Evolutionary conservation across 176 grass and related monocot genomes (phyloP).

Genomic region (Oryza coarctata): DNA sequence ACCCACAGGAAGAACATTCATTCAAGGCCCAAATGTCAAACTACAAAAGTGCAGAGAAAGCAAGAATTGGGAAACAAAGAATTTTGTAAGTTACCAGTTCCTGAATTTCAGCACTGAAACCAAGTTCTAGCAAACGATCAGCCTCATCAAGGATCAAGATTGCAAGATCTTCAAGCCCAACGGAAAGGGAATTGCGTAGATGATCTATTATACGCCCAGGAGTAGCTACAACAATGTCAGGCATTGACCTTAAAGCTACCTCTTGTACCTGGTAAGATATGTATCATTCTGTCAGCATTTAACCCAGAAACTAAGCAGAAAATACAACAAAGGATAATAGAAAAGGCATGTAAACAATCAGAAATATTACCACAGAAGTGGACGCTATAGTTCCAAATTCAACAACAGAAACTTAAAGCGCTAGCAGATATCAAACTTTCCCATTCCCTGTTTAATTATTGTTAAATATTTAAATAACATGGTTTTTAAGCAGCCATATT

Average conservation of each 20-base stretch:
- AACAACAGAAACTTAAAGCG: not conserved
- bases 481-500: not conserved
- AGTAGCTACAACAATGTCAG: conserved; percentile 96
- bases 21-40: not conserved
- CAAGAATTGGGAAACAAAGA: conserved; percentile 8
- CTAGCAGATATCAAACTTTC: conserved; percentile 4
- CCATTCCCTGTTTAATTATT: not conserved
- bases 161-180: conserved; percentile 93
- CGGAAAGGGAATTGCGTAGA: conserved; percentile 78
- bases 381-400: not conserved
- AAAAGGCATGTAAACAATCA: conserved; percentile 1
- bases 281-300: conserved; percentile 30
- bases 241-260: conserved; percentile 86
- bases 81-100: conserved; percentile 62
- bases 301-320: conserved; percentile 11
- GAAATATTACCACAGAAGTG: conserved; percentile 10
- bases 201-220: conserved; percentile 97
- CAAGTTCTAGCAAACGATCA: conserved; percentile 90
- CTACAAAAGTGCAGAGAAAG: not conserved
- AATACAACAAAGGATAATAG: not conserved
- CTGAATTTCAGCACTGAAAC: conserved; percentile 93
- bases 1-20: not conserved
- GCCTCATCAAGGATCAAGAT: conserved; percentile 97
- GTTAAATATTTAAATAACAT: not conserved
- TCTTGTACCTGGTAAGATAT: conserved; percentile 71